Percentiles rank a stretch among this genome's conserved stretches.
phyloP scores from a whole-genome alignment of 345 rosid species.

The Lagerstroemia speciosa region DNA sequence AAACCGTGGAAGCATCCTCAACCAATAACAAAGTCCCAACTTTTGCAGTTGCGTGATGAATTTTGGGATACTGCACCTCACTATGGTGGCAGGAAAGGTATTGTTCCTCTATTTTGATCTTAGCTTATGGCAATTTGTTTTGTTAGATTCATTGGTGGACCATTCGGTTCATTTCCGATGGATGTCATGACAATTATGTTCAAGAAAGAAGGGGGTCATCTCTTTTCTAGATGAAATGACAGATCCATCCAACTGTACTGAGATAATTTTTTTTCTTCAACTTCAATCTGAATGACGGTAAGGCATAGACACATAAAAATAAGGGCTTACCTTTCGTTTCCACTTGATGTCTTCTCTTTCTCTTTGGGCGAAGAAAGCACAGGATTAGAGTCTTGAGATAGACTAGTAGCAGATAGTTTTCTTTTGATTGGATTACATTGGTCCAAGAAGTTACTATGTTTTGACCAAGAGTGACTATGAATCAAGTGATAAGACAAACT shows the following conservation, averaged over 20 bases:
- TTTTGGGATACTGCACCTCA: conserved; percentile 99
- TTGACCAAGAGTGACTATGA: not conserved
- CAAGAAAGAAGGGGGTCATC: not conserved
- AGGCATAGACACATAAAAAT: too few relatives aligned
- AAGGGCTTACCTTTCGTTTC: too few relatives aligned
- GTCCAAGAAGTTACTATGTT: not conserved
- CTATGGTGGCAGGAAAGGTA: conserved; percentile 84
- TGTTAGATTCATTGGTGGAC: not conserved
- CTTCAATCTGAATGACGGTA: not conserved
- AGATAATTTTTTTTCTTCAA: not conserved
- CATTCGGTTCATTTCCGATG: not conserved
- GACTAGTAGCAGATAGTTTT: not conserved
- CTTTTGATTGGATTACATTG: not conserved
- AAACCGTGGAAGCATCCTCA: conserved; percentile 85
- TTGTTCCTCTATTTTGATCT: not conserved
- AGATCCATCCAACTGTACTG: not conserved
- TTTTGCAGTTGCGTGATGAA: conserved; percentile 73
- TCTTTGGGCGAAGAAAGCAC: not conserved
- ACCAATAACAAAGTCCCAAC: conserved; percentile 63
- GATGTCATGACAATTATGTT: not conserved
- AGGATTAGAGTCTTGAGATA: not conserved
- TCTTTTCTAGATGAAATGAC: not conserved
- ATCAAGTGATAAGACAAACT: not conserved
- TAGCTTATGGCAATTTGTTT: not conserved
- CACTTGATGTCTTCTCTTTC: too few relatives aligned